These are phyloP conservation scores for Acmispon strigosus DNA, from an alignment of 306 rosid species.

Conservation along the genomic window DNA sequence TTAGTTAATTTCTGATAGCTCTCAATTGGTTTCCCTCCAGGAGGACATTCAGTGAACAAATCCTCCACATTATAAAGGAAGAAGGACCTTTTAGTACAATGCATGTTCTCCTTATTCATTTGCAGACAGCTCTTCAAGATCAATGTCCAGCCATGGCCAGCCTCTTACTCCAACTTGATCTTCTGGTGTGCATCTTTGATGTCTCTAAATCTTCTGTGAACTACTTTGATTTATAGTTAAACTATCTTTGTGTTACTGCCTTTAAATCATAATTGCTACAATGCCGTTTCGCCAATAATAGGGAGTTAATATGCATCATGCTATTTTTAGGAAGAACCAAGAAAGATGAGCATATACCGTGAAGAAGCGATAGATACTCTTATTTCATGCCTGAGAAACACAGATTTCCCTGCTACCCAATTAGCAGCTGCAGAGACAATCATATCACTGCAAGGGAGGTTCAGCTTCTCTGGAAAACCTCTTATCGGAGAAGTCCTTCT, in stretches of 20 bases:
- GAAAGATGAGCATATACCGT: conserved; percentile 90
- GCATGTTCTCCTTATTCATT: conserved; percentile 74
- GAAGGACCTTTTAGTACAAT: conserved; percentile 80
- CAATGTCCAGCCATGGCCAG: conserved; percentile 83
- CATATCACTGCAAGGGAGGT: conserved; percentile 77
- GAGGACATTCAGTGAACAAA: conserved; percentile 66
- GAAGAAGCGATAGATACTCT: conserved; percentile 89
- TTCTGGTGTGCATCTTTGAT: conserved; percentile 59
- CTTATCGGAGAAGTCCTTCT: conserved; percentile 65
- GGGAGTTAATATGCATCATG: conserved; percentile 12
- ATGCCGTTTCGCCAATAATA: neutral
- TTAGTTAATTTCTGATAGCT: neutral
- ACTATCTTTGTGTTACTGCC: neutral
- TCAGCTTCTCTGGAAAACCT: conserved; percentile 55
- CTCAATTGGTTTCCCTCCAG: conserved; percentile 38
- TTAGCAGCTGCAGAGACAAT: conserved; percentile 74
- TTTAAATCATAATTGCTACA: neutral
- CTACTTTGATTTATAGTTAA: neutral
- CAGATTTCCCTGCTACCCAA: conserved; percentile 60
- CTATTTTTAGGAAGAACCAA: conserved; percentile 67
- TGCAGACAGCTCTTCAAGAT: conserved; percentile 63
- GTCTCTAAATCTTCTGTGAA: neutral
- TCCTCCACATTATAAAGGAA: conserved; percentile 77
- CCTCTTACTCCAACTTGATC: conserved; percentile 89
- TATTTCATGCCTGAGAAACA: conserved; percentile 69